Conservation (phyloP, 2,329 filamentous ascomycete genomes). For the Colletotrichum sp. region DNA sequence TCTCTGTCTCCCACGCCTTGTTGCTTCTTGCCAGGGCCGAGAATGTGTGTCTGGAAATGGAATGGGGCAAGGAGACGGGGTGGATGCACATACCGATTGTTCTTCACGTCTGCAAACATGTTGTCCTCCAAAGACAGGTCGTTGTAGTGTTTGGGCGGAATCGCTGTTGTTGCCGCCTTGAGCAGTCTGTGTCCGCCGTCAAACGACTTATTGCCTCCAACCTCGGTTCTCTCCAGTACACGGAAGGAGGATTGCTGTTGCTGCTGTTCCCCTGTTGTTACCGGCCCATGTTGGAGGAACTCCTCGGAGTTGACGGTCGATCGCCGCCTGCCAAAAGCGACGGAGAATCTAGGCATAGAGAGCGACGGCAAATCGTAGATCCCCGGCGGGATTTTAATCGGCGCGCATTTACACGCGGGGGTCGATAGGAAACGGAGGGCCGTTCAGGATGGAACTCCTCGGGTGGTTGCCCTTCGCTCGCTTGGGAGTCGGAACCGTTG, state of each 20-base stretch:
- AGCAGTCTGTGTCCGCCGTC: constrained; percentile 53
- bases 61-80: constrained; percentile 10
- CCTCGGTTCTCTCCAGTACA: constrained; percentile 60
- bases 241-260: constrained; percentile 54
- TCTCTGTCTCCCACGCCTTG: not conserved
- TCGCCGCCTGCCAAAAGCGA: constrained; percentile 64
- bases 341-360: constrained; percentile 68
- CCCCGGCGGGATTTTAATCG: not conserved
- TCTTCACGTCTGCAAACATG: constrained; percentile 63
- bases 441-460: not conserved
- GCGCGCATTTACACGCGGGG: not conserved
- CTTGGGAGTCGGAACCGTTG: not conserved
- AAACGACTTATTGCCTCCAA: constrained; percentile 50
- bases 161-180: constrained; percentile 37
- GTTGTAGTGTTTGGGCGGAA: constrained; percentile 38
- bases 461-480: not conserved
- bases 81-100: constrained; percentile 55
- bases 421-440: not conserved
- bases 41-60: constrained; percentile 16
- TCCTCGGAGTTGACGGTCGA: constrained; percentile 60
- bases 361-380: constrained; percentile 29
- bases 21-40: not conserved
- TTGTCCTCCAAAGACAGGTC: constrained; percentile 54
- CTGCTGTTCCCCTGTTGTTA: constrained; percentile 41
- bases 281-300: constrained; percentile 55